Evolutionary conservation across 345 rosid genomes (phyloP).

Genomic region (Angophora floribunda): DNA sequence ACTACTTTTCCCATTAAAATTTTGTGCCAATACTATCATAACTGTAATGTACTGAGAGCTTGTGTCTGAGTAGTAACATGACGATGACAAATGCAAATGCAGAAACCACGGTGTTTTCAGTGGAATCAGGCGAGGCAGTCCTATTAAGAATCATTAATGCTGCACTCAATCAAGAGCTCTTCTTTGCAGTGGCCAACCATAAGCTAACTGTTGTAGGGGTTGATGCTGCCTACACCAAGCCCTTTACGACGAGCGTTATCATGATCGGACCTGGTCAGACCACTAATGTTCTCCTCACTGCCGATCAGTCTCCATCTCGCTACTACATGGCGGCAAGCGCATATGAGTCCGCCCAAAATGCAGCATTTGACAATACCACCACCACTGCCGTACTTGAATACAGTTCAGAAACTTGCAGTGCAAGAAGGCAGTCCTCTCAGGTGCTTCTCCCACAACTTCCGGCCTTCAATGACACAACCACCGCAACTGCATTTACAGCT

Average conservation of each 20-base stretch:
- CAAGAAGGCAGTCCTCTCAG: conserved; percentile 27
- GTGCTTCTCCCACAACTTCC: conserved; percentile 69
- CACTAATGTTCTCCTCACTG: conserved; percentile 51
- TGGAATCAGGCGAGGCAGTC: conserved; percentile 36
- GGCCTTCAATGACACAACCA: conserved; percentile 80
- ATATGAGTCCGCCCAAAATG: conserved; percentile 32
- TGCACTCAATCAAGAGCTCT: conserved; percentile 58
- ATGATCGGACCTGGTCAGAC: conserved; percentile 80
- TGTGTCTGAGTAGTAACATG: not conserved
- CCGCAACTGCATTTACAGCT: conserved; percentile 61
- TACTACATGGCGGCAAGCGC: conserved; percentile 76
- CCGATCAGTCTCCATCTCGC: conserved; percentile 47
- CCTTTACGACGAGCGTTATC: conserved; percentile 44
- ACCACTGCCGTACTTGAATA: conserved; percentile 59
- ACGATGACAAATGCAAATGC: not conserved
- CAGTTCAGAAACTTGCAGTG: conserved; percentile 33
- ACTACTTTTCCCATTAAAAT: not conserved
- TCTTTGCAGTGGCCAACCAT: conserved; percentile 54
- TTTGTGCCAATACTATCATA: not conserved
- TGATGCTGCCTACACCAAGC: conserved; percentile 57
- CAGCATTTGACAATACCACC: conserved; percentile 68
- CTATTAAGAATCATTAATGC: conserved; percentile 59
- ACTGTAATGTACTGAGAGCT: not conserved
- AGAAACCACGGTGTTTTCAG: conserved; percentile 43
- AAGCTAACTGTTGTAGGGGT: conserved; percentile 51